Conservation (phyloP, 208 protist genomes). For the Sergeia podlipaevii region DNA sequence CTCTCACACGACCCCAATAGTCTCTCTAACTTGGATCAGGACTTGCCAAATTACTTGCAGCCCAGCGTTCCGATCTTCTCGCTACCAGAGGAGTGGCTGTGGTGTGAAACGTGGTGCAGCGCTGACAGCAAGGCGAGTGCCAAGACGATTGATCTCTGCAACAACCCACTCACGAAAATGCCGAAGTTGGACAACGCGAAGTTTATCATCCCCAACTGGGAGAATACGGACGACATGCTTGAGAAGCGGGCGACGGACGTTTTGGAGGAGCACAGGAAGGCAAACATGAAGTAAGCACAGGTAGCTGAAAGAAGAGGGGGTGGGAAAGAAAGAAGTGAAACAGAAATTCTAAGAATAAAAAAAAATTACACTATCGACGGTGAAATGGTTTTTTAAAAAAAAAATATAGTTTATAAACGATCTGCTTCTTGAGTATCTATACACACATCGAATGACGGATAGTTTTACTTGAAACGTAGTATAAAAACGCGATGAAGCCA, state of each 20-base stretch:
- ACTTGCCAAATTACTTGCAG: conserved; percentile 97
- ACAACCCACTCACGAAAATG: conserved; percentile 96
- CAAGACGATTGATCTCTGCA: conserved; percentile 98
- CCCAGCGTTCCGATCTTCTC: conserved; percentile 92
- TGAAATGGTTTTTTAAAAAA: too few relatives aligned
- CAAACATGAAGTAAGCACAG: background rate
- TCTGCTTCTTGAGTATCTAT: too few relatives aligned
- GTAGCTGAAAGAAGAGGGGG: background rate
- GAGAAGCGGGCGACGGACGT: conserved; percentile 28
- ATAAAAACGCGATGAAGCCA: too few relatives aligned
- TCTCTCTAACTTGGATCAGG: conserved; percentile 91
- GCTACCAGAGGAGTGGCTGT: conserved; percentile 98
- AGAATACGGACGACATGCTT: conserved; percentile 76
- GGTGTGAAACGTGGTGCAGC: conserved; percentile 98
- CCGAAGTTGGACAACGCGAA: conserved; percentile 93
- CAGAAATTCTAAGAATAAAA: too few relatives aligned
- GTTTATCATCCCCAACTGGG: conserved; percentile 91
- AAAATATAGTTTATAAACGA: too few relatives aligned
- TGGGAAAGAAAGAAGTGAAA: background rate
- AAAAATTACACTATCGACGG: too few relatives aligned
- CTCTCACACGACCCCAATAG: conserved; percentile 91
- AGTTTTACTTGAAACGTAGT: too few relatives aligned
- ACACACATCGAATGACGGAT: too few relatives aligned
- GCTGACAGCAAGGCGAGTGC: conserved; percentile 87
- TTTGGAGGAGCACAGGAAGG: background rate